These are phyloP conservation scores for Hysterangium stoloniferum DNA, from an alignment of 768 basidiomycete genomes.

Conservation along the genomic window DNA sequence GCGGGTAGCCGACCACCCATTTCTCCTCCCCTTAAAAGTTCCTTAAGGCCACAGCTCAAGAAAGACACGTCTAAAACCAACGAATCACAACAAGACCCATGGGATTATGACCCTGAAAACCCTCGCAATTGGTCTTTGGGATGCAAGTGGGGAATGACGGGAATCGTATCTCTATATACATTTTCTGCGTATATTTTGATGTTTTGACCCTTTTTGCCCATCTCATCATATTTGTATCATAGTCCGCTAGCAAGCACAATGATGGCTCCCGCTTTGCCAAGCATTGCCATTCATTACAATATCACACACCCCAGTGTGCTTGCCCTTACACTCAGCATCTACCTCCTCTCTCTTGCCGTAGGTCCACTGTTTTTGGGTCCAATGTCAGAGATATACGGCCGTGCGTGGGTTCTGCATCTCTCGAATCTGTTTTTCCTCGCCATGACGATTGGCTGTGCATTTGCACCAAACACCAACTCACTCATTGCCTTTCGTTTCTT, in stretches of 20 bases:
- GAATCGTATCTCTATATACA: constrained; percentile 35
- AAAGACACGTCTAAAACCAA: neutral
- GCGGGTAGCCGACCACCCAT: no score
- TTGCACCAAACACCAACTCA: constrained; percentile 45
- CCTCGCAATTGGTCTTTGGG: constrained; percentile 55
- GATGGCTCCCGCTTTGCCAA: constrained; percentile 63
- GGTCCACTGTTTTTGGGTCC: constrained; percentile 63
- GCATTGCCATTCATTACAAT: constrained; percentile 42
- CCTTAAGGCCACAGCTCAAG: neutral
- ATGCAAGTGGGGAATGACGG: constrained; percentile 48
- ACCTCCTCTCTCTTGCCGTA: constrained; percentile 55
- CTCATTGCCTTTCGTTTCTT: constrained; percentile 65
- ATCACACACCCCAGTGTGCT: constrained; percentile 45
- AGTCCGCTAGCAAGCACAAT: constrained; percentile 47
- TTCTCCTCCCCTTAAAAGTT: neutral
- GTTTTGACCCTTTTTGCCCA: constrained; percentile 18
- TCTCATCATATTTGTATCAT: constrained; percentile 44
- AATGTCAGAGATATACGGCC: constrained; percentile 45
- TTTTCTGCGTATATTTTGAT: constrained; percentile 30
- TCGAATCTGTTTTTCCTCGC: constrained; percentile 51
- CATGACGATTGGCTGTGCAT: constrained; percentile 65
- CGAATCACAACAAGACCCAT: constrained; percentile 19
- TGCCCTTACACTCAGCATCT: constrained; percentile 55
- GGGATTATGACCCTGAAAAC: constrained; percentile 53
- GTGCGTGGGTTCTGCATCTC: constrained; percentile 66